Evolutionary conservation across 768 basidiomycete genomes (phyloP).

Genomic region (Pisolithus marmoratus): DNA sequence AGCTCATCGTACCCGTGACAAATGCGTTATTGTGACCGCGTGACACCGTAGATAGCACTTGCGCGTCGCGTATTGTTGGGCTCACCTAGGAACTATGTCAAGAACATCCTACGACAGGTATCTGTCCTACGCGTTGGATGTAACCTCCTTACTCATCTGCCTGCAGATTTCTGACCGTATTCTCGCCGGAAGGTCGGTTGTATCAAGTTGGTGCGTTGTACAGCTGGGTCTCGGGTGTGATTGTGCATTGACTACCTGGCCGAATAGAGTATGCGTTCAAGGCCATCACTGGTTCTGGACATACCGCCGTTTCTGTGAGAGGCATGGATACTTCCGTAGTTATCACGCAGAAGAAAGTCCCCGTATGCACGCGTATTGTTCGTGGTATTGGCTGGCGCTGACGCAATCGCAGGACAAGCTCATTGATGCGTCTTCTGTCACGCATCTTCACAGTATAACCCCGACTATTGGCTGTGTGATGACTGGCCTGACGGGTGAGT

Average conservation of each 20-base stretch:
- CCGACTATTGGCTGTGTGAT: slow-evolving; percentile 96
- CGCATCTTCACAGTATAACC: slow-evolving; percentile 94
- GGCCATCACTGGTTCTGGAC: slow-evolving; percentile 94
- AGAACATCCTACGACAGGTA: slow-evolving; percentile 92
- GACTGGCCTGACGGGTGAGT: slow-evolving; percentile 90
- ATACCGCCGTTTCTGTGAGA: slow-evolving; percentile 88
- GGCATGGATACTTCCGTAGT: slow-evolving; percentile 94
- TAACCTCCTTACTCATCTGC: neutral
- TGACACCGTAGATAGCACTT: slow-evolving; percentile 36
- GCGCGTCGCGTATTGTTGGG: slow-evolving; percentile 55
- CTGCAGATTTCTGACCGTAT: slow-evolving; percentile 89
- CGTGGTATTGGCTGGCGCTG: neutral
- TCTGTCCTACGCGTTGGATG: neutral
- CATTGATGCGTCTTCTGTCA: slow-evolving; percentile 88
- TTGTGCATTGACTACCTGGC: slow-evolving; percentile 9
- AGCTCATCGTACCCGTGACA: too few relatives aligned
- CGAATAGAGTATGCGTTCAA: slow-evolving; percentile 96
- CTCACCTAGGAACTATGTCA: slow-evolving; percentile 58
- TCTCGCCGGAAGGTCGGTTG: slow-evolving; percentile 93
- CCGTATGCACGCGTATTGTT: slow-evolving; percentile 52
- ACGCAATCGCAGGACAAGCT: slow-evolving; percentile 77
- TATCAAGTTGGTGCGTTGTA: slow-evolving; percentile 90
- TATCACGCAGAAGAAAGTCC: slow-evolving; percentile 97
- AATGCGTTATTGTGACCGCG: slow-evolving; percentile 14
- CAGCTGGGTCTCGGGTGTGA: neutral